Conservation (phyloP, 2,329 filamentous ascomycete species). For the Periconia sp. region DNA sequence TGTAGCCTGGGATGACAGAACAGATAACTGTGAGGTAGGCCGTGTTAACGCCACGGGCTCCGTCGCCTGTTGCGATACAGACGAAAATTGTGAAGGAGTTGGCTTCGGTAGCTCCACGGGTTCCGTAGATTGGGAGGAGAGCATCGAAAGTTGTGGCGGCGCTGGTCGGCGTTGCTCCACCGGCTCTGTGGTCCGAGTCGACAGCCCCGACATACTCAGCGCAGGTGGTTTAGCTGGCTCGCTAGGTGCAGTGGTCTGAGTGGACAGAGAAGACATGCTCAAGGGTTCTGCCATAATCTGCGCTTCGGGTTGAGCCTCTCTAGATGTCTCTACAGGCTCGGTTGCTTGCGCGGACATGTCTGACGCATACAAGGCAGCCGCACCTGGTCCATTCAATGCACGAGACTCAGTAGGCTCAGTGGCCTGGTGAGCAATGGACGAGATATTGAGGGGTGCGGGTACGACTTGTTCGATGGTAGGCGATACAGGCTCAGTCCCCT, state of each 20-base stretch:
- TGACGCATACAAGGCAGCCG: constrained; percentile 33
- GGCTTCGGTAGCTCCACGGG: constrained; percentile 23
- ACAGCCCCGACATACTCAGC: constrained; percentile 33
- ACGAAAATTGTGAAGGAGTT: constrained; percentile 21
- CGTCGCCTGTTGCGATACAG: constrained; percentile 27
- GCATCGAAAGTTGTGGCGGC: constrained; percentile 26
- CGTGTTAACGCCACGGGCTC: constrained; percentile 23
- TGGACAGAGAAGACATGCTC: constrained; percentile 19
- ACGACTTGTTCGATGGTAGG: constrained; percentile 36
- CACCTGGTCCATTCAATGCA: constrained; percentile 20
- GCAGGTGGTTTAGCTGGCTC: constrained; percentile 17
- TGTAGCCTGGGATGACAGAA: constrained; percentile 13
- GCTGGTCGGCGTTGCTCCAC: constrained; percentile 19
- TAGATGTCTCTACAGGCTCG: constrained; percentile 20
- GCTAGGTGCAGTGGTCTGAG: constrained; percentile 22
- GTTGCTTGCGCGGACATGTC: constrained; percentile 35
- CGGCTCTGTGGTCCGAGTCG: constrained; percentile 35
- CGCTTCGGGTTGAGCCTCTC: constrained; percentile 1
- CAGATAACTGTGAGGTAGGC: constrained; percentile 12
- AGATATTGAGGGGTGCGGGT: constrained; percentile 31
- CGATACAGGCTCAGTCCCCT: constrained; percentile 34
- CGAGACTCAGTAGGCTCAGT: constrained; percentile 32
- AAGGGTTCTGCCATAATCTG: constrained; percentile 11
- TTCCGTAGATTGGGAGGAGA: constrained; percentile 31
- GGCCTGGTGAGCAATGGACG: constrained; percentile 33